phyloP scores from a whole-genome alignment of 2,329 filamentous ascomycete genomes.

The Trichophyton simii region DNA sequence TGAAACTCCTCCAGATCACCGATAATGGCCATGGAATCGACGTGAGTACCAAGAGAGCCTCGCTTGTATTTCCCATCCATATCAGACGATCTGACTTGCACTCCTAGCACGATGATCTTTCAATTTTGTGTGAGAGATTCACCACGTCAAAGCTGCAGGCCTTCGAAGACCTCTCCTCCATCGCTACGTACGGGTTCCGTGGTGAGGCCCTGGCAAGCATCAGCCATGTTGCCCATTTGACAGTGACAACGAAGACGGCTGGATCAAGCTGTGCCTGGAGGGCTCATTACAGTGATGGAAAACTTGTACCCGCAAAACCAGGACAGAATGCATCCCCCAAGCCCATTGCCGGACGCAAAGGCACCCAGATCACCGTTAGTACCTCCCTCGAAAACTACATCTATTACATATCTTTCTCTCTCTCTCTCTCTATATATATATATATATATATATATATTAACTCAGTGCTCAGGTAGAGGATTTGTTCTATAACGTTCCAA shows the following conservation, averaged over 20 bases:
- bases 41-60: slow-evolving; percentile 38
- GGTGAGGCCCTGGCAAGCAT: slow-evolving; percentile 95
- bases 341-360: slow-evolving; percentile 70
- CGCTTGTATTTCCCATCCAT: background rate
- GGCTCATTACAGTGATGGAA: slow-evolving; percentile 75
- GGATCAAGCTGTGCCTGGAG: slow-evolving; percentile 82
- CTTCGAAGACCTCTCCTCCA: slow-evolving; percentile 82
- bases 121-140: slow-evolving; percentile 88
- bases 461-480: slow-evolving; percentile 56
- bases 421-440: background rate
- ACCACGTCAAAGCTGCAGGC: slow-evolving; percentile 91
- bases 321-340: slow-evolving; percentile 79
- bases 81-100: background rate
- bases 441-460: background rate
- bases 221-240: slow-evolving; percentile 92
- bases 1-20: slow-evolving; percentile 91
- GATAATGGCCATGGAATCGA: slow-evolving; percentile 95
- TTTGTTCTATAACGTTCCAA: slow-evolving; percentile 92
- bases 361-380: slow-evolving; percentile 75
- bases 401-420: no score
- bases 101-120: slow-evolving; percentile 68
- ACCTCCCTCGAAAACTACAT: background rate
- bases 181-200: slow-evolving; percentile 93
- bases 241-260: slow-evolving; percentile 85
- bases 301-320: slow-evolving; percentile 68